Percentiles rank a stretch among this genome's conserved stretches.
Conservation (phyloP, 441 rosid species). For the Pelargonium myrrhifolium region DNA sequence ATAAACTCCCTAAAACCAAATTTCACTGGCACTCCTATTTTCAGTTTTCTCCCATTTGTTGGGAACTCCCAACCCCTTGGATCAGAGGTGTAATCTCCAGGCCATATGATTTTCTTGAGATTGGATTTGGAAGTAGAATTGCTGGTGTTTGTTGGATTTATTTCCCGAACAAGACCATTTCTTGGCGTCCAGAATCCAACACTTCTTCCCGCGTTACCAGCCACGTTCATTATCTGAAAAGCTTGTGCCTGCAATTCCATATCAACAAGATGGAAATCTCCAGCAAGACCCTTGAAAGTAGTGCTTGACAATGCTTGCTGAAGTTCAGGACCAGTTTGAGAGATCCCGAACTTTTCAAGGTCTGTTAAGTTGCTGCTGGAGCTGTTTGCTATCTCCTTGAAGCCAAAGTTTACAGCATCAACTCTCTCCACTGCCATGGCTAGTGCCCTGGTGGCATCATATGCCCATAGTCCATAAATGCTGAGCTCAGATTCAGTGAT, state of each 20-base stretch:
- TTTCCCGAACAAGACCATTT: constrained; percentile 29
- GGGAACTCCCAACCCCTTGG: constrained; percentile 64
- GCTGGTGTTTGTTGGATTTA: constrained; percentile 13
- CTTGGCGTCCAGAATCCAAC: constrained; percentile 46
- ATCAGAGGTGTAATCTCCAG: constrained; percentile 32
- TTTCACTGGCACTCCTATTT: constrained; percentile 41
- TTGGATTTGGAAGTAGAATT: background rate
- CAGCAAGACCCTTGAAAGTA: constrained; percentile 38
- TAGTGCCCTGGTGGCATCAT: constrained; percentile 44
- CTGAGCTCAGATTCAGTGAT: constrained; percentile 19
- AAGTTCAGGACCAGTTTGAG: constrained; percentile 33
- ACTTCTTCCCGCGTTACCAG: constrained; percentile 21
- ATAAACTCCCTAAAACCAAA: constrained; percentile 33
- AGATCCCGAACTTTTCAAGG: background rate
- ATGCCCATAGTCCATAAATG: constrained; percentile 43
- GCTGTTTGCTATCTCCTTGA: constrained; percentile 5
- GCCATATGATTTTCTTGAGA: constrained; percentile 47
- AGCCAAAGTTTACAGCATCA: constrained; percentile 19
- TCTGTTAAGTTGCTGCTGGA: background rate
- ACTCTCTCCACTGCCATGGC: constrained; percentile 51
- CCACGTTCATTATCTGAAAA: constrained; percentile 40
- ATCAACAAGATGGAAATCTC: constrained; percentile 32
- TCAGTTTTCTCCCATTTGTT: constrained; percentile 21
- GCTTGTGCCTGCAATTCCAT: constrained; percentile 31
- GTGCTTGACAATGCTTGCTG: constrained; percentile 20